Conservation (phyloP, 2,329 filamentous ascomycete species). For the Colletotrichum siamense region DNA sequence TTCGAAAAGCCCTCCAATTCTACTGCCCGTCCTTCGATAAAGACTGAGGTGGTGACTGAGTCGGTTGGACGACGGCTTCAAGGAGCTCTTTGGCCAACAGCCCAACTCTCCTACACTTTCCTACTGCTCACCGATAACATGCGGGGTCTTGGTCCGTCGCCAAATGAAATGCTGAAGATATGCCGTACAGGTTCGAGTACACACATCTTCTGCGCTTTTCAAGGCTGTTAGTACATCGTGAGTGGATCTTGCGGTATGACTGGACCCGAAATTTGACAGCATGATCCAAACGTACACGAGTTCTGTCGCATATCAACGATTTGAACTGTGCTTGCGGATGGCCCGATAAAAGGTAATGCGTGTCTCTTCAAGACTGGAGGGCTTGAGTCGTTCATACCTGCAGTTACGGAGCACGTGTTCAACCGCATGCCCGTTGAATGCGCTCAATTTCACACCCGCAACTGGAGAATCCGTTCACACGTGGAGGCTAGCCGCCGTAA, state of each 20-base stretch:
- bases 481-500: background rate
- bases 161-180: background rate
- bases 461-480: background rate
- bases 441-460: background rate
- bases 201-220: background rate
- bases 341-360: background rate
- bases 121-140: background rate
- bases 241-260: background rate
- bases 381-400: background rate
- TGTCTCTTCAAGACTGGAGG: background rate
- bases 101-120: background rate
- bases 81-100: background rate
- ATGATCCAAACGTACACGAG: background rate
- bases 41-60: background rate
- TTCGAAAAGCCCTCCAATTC: accelerated
- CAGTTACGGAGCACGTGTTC: background rate
- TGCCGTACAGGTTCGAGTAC: background rate
- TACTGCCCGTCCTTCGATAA: background rate
- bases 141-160: background rate
- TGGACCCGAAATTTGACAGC: background rate
- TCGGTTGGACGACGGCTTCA: background rate
- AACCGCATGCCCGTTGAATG: background rate
- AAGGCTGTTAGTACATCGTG: background rate
- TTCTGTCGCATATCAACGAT: background rate
- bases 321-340: background rate